Evolutionary conservation across 2,329 filamentous ascomycete genomes (phyloP).

Genomic region (Trichoderma polysporum): DNA sequence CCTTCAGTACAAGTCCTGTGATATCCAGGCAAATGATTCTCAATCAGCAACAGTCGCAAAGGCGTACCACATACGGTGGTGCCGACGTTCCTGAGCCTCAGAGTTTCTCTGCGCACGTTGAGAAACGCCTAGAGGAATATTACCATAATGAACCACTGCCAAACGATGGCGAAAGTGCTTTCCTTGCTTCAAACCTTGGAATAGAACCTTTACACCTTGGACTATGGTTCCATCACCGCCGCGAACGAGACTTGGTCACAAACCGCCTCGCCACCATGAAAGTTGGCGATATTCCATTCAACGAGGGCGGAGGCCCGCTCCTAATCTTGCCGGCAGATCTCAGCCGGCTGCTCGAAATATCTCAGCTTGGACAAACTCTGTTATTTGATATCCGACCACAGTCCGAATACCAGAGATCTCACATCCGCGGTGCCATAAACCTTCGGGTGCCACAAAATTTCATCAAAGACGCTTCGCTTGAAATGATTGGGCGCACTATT

Average conservation of each 20-base stretch:
- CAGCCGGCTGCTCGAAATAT: constrained; percentile 51
- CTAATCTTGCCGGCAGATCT: constrained; percentile 55
- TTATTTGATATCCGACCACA: constrained; percentile 52
- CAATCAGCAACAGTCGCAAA: constrained; percentile 46
- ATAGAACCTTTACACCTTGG: constrained; percentile 52
- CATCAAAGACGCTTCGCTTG: constrained; percentile 47
- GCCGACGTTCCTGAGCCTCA: constrained; percentile 44
- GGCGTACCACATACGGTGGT: constrained; percentile 40
- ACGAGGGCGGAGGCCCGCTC: constrained; percentile 36
- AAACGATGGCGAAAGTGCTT: constrained; percentile 50
- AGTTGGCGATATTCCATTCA: constrained; percentile 38
- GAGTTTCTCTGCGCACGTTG: constrained; percentile 49
- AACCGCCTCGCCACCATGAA: constrained; percentile 46
- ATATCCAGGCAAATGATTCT: constrained; percentile 44
- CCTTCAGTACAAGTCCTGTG: constrained; percentile 25
- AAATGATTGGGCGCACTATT: constrained; percentile 52
- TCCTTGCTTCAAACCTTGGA: constrained; percentile 54
- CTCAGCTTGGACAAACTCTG: constrained; percentile 45
- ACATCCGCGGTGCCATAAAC: constrained; percentile 53
- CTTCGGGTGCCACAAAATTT: constrained; percentile 51
- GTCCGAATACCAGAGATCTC: constrained; percentile 49
- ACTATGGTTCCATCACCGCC: constrained; percentile 56
- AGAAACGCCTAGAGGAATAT: constrained; percentile 53
- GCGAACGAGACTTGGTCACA: constrained; percentile 48
- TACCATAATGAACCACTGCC: constrained; percentile 50